Base-by-base conservation (phyloP, 768 basidiomycete genomes). In the Leccinum variicolor region DNA sequence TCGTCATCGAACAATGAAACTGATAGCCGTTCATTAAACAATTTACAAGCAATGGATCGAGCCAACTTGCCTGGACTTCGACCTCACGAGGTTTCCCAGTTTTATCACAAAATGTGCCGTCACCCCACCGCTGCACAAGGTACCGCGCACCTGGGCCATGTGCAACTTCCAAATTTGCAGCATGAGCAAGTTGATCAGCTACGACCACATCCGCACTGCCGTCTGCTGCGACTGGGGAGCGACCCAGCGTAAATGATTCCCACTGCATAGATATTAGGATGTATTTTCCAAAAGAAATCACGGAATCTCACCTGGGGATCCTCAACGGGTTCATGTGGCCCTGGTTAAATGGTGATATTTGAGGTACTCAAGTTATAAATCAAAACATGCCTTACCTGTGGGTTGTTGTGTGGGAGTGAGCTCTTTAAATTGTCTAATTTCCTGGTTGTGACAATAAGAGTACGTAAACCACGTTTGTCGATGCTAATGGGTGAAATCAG, bases 391-490 rank as follows among this genome's bases (percentile, higher is more conserved):
- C 57, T 78, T 76, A 86, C 90, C 89, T 73, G 86, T 78, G 63
- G 85, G 83, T 51, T 84, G 77, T 62, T 86, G 86, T 54, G 82
- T 72, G 68, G 84, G 85, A 63, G 77, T 69, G 58, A 89, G 77
- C 72, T 94, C 94, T 74, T 90, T 90, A 80, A 98, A 99, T 75
- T 99, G 97, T 57, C 95, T 87, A 60, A 98, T 93, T 75, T 97
- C 87, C 52, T 85, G 82, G 73, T 94, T 91, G 76, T 99, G 94
- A 77, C 96, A 94, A 73, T 91, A 97, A 50, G 92, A 87, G 75
- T 98, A 98, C 36, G 94, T 98, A 78, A 98, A 98, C 94, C 94
- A 97, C 39, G 87, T 85, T 78, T 93, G 90, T 64, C 84, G 84
- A 70, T 88, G 85, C 88, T 93, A 76, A 61, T 54, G 64, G 58